Evolutionary conservation across 495 filamentous ascomycete genomes (phyloP).

Genomic region (Xylaria acuta): DNA sequence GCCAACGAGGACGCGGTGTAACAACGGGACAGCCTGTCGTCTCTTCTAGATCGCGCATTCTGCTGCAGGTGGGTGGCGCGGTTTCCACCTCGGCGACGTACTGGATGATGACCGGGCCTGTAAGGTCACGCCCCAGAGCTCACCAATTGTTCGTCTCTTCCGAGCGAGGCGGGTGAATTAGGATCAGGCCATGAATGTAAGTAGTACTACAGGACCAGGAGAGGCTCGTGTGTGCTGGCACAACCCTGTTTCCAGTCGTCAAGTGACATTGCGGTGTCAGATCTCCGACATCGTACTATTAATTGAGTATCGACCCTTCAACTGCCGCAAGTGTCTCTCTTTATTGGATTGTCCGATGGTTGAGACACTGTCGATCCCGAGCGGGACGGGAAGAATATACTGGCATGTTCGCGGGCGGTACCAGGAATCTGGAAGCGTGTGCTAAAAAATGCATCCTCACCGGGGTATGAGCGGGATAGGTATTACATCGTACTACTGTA

Average conservation of each 20-base stretch:
- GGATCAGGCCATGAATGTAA: constrained; percentile 4
- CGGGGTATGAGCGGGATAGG: not conserved
- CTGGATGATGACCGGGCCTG: not conserved
- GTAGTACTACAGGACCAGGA: not conserved
- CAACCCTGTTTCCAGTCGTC: not conserved
- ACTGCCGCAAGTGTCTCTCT: not conserved
- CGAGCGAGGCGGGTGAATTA: constrained; percentile 8
- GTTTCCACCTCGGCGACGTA: constrained; percentile 3
- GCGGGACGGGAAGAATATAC: not conserved
- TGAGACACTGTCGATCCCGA: constrained; percentile 2
- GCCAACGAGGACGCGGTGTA: constrained; percentile 12
- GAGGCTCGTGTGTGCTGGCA: constrained; percentile 17
- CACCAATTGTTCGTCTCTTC: constrained; percentile 1
- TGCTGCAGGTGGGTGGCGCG: constrained; percentile 11
- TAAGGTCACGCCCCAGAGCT: not conserved
- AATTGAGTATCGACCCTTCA: not conserved
- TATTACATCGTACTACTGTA: not conserved
- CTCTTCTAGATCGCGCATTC: constrained; percentile 17
- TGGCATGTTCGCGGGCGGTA: not conserved
- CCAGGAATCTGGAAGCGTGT: not conserved
- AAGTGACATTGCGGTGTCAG: not conserved
- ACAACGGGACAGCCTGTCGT: constrained; percentile 12
- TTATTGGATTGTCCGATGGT: not conserved
- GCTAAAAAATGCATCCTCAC: not conserved
- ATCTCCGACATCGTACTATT: not conserved